These are phyloP conservation scores for Bipolaris sorokiniana DNA, from an alignment of 2,329 filamentous ascomycete genomes.

Conservation along the genomic window DNA sequence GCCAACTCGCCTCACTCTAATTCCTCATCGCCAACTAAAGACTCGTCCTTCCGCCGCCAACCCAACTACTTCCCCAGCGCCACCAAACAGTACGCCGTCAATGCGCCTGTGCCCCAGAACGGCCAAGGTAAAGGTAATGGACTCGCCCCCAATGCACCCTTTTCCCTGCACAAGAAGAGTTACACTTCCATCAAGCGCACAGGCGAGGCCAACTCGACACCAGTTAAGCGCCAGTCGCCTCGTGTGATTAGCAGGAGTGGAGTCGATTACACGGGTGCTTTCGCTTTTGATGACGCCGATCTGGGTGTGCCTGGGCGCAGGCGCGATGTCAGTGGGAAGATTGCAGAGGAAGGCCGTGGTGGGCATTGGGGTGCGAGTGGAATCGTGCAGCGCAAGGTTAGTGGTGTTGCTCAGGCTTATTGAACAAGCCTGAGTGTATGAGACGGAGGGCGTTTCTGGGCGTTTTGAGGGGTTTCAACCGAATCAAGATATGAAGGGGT, in stretches of 20 bases:
- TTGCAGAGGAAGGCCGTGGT: conserved; percentile 71
- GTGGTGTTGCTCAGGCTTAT: conserved; percentile 38
- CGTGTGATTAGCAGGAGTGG: conserved; percentile 56
- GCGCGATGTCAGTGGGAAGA: conserved; percentile 72
- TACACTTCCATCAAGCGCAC: conserved; percentile 43
- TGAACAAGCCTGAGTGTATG: not conserved
- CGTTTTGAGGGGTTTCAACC: not conserved
- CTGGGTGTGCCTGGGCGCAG: conserved; percentile 32
- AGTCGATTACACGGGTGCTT: conserved; percentile 53
- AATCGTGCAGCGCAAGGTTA: conserved; percentile 51
- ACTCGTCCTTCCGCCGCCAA: conserved; percentile 16
- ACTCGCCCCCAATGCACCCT: conserved; percentile 14
- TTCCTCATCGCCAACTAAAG: conserved; percentile 35
- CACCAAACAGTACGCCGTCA: conserved; percentile 38
- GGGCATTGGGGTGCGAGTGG: conserved; percentile 43
- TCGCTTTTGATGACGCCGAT: conserved; percentile 40
- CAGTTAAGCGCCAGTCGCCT: conserved; percentile 44
- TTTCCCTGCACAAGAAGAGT: conserved; percentile 42
- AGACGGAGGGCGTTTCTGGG: not conserved
- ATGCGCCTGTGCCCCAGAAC: conserved; percentile 35
- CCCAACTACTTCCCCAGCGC: conserved; percentile 35
- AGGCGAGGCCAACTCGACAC: conserved; percentile 39
- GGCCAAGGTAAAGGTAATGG: conserved; percentile 16
- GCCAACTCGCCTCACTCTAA: conserved; percentile 31
- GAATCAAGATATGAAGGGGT: not conserved